Conservation (phyloP, 2,329 filamentous ascomycete species). For the Fusarium hostae region DNA sequence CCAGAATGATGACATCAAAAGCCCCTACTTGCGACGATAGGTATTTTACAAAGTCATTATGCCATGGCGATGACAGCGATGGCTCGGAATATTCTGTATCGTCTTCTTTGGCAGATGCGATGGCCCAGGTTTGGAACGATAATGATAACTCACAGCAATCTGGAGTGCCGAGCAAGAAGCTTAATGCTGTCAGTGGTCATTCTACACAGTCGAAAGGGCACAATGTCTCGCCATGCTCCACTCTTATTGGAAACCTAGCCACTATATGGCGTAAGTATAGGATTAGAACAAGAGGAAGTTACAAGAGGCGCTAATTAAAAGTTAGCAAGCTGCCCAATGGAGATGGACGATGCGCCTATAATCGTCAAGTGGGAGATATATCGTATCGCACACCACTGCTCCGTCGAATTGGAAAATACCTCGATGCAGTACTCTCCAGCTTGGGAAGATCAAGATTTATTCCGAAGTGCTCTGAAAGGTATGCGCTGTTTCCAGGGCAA, state of each 20-base stretch:
- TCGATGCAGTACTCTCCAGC: not conserved
- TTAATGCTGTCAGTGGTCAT: too few relatives aligned
- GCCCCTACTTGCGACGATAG: too few relatives aligned
- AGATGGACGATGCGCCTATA: not conserved
- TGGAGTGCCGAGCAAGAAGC: too few relatives aligned
- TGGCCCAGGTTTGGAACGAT: too few relatives aligned
- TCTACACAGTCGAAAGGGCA: too few relatives aligned
- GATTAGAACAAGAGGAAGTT: not conserved
- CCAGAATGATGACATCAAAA: too few relatives aligned
- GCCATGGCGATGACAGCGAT: too few relatives aligned
- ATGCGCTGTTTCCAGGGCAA: not conserved
- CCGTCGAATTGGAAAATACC: not conserved
- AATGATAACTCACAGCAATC: too few relatives aligned
- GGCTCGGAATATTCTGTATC: too few relatives aligned
- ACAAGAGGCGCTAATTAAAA: not conserved
- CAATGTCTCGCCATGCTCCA: not conserved
- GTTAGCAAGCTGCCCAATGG: not conserved
- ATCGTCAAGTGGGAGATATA: not conserved
- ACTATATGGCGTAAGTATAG: not conserved
- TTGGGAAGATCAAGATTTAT: not conserved
- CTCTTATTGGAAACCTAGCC: not conserved
- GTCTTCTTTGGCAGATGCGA: too few relatives aligned
- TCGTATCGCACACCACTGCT: not conserved
- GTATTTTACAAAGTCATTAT: too few relatives aligned
- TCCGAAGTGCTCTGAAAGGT: not conserved